These are phyloP conservation scores for Saussurea involucrata DNA, from an alignment of 129 eudicot genomes.

Conservation along the genomic window DNA sequence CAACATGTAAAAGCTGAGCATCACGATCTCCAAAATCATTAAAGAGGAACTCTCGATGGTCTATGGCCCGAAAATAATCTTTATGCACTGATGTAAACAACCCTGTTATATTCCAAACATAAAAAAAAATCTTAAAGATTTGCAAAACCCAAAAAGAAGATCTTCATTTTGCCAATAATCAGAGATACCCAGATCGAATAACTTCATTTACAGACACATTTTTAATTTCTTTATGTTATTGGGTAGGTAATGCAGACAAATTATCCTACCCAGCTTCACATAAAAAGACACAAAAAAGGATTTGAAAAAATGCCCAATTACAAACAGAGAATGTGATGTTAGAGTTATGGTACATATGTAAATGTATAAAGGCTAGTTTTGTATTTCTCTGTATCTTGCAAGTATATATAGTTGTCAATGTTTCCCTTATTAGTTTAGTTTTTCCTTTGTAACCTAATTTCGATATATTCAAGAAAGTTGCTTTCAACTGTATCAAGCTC, in stretches of 20 bases:
- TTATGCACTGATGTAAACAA: slow-evolving; percentile 73
- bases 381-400: too few relatives aligned
- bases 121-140: slow-evolving; percentile 2
- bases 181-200: background rate
- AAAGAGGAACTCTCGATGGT: slow-evolving; percentile 61
- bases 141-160: background rate
- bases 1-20: slow-evolving; percentile 81
- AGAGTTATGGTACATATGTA: too few relatives aligned
- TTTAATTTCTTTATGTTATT: background rate
- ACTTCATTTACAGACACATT: background rate
- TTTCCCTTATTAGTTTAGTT: too few relatives aligned
- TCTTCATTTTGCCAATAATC: background rate
- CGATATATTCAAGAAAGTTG: too few relatives aligned
- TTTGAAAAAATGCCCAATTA: background rate
- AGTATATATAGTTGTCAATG: too few relatives aligned
- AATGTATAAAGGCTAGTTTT: too few relatives aligned
- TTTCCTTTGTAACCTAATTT: too few relatives aligned
- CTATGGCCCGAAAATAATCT: slow-evolving; percentile 62
- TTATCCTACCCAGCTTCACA: background rate
- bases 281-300: too few relatives aligned
- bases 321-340: background rate
- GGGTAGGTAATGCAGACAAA: background rate
- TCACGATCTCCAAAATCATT: too few relatives aligned
- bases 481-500: too few relatives aligned
- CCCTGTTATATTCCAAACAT: slow-evolving; percentile 37